These are phyloP conservation scores for Mycosarcoma mackinlayi DNA, from an alignment of 1,284 basidiomycete genomes.

Conservation along the genomic window DNA sequence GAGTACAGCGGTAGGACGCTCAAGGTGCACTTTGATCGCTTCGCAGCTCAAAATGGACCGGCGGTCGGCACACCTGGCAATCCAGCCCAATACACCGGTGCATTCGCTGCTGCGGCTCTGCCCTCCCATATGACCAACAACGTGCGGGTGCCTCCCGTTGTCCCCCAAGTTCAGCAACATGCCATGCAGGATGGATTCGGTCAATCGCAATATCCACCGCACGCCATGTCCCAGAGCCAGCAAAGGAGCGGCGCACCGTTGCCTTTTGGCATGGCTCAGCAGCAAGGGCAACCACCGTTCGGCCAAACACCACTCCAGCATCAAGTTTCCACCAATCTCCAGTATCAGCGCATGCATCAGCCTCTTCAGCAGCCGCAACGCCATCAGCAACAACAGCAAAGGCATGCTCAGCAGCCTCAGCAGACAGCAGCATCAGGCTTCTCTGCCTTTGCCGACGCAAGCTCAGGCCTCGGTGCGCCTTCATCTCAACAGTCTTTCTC, in stretches of 20 bases:
- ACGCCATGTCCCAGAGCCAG: constrained; percentile 25
- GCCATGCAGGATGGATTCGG: constrained; percentile 16
- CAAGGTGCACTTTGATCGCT: constrained; percentile 83
- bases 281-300: constrained; percentile 17
- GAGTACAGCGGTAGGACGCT: constrained; percentile 85
- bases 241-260: constrained; percentile 7
- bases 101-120: constrained; percentile 59
- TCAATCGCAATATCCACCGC: constrained; percentile 20
- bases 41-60: constrained; percentile 49
- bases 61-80: constrained; percentile 54
- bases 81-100: constrained; percentile 66
- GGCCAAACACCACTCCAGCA: constrained; percentile 18
- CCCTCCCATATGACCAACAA: constrained; percentile 55
- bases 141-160: constrained; percentile 15
- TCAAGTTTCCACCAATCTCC: not conserved
- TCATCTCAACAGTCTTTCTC: constrained; percentile 18
- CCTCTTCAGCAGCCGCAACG: constrained; percentile 11
- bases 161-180: constrained; percentile 20
- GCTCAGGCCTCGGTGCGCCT: constrained; percentile 8
- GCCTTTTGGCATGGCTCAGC: constrained; percentile 11
- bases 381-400: constrained; percentile 20
- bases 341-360: constrained; percentile 16
- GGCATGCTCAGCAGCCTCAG: constrained; percentile 17
- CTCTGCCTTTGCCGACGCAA: constrained; percentile 21
- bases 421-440: constrained; percentile 12